phyloP scores from a whole-genome alignment of 1,284 basidiomycete species.

The Neolentinus lepideus region DNA sequence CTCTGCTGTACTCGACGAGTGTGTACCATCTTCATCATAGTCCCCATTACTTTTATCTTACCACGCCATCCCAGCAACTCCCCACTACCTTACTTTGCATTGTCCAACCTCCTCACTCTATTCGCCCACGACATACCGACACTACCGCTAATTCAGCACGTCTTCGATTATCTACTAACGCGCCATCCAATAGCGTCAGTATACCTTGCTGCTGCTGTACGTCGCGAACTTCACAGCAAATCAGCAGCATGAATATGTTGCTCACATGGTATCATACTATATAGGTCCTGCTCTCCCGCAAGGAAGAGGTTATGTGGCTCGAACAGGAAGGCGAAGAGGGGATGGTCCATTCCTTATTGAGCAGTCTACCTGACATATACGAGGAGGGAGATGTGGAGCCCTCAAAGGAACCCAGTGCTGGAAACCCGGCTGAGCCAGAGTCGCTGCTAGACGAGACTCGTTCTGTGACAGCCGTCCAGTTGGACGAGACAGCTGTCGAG shows the following conservation, averaged over 20 bases:
- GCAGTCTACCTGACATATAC: conserved; percentile 58
- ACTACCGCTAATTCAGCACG: conserved; percentile 76
- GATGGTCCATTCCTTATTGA: conserved; percentile 81
- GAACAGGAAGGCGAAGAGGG: conserved; percentile 66
- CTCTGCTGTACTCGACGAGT: conserved; percentile 63
- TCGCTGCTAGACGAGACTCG: background rate
- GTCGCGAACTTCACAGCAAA: conserved; percentile 23
- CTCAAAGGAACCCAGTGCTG: background rate
- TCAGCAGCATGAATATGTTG: too few species aligned
- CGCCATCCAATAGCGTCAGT: conserved; percentile 77
- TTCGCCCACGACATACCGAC: conserved; percentile 89
- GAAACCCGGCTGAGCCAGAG: conserved; percentile 3
- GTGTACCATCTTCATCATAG: background rate
- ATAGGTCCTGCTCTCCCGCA: conserved; percentile 59
- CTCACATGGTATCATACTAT: background rate
- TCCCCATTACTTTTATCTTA: conserved; percentile 6
- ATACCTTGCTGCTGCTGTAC: conserved; percentile 77
- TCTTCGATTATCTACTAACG: conserved; percentile 83
- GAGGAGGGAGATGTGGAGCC: conserved; percentile 23
- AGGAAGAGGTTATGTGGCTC: conserved; percentile 47
- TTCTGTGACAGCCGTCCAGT: background rate
- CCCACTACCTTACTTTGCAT: conserved; percentile 78
- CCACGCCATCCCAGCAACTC: conserved; percentile 31
- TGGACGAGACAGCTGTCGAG: too few species aligned
- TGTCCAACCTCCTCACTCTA: conserved; percentile 86